Conservation (phyloP, 1,284 basidiomycete genomes). For the Meripilus lineatus region DNA sequence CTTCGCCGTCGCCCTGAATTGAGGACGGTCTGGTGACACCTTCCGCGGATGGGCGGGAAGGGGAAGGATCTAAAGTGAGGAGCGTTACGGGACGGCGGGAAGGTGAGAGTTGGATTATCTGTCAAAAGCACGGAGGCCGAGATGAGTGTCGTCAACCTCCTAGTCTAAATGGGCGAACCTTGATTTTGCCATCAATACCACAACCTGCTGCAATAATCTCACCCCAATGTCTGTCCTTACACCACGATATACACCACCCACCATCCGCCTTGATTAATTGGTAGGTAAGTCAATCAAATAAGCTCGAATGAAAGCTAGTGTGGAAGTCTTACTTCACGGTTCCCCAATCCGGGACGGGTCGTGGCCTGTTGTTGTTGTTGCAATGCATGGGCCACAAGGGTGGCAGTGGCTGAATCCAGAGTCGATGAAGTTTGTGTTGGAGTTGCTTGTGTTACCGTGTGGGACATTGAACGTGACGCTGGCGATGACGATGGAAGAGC, state of each 20-base stretch:
- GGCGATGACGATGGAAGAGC: conserved; percentile 43
- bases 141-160: no score
- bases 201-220: conserved; percentile 76
- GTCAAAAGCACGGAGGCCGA: no score
- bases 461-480: conserved; percentile 39
- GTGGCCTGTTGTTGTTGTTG: conserved; percentile 47
- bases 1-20: conserved; percentile 26
- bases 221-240: conserved; percentile 91
- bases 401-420: conserved; percentile 51
- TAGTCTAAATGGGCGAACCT: conserved; percentile 41
- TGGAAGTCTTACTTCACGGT: conserved; percentile 41
- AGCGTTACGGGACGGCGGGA: conserved; percentile 39
- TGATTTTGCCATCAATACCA: conserved; percentile 69
- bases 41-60: conserved; percentile 29
- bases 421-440: conserved; percentile 59
- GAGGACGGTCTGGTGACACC: conserved; percentile 18
- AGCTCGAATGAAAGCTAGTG: neutral
- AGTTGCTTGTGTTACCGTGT: conserved; percentile 55
- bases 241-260: conserved; percentile 92
- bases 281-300: neutral
- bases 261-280: conserved; percentile 55
- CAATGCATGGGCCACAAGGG: conserved; percentile 56
- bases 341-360: conserved; percentile 49
- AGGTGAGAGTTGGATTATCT: conserved; percentile 58
- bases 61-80: conserved; percentile 29